phyloP scores from a whole-genome alignment of 2,329 filamentous ascomycete genomes.

The Aspergillus jensenii region DNA sequence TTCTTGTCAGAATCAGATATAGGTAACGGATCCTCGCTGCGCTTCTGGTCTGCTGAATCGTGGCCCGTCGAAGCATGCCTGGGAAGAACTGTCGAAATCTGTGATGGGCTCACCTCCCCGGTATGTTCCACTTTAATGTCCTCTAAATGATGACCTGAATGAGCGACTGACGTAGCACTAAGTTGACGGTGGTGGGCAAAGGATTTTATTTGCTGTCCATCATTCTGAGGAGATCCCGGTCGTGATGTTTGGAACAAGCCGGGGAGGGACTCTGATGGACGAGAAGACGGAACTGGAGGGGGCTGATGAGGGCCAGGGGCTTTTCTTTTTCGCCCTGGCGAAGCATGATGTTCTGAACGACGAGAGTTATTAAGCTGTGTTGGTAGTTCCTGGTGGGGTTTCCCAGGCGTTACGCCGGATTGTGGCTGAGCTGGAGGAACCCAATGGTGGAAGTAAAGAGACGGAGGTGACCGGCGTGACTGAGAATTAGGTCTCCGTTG shows the following conservation, averaged over 20 bases:
- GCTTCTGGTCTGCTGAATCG: conserved; percentile 2
- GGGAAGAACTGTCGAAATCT: background rate
- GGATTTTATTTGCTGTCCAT: background rate
- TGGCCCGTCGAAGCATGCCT: background rate
- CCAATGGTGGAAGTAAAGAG: conserved; percentile 92
- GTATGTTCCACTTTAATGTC: background rate
- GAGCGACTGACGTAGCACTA: conserved; percentile 10
- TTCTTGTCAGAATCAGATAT: background rate
- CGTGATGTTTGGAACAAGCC: conserved; percentile 4
- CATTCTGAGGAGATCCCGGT: conserved; percentile 34
- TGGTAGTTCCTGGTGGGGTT: conserved; percentile 56
- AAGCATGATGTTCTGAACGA: conserved; percentile 65
- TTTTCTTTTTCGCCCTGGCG: conserved; percentile 78
- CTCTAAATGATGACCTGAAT: conserved; percentile 1
- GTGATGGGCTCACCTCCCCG: background rate
- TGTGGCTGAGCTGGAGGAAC: conserved; percentile 73
- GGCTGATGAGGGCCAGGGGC: conserved; percentile 56
- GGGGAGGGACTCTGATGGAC: conserved; percentile 39
- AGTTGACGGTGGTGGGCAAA: conserved; percentile 8
- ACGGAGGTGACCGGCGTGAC: conserved; percentile 66
- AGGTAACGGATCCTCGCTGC: conserved; percentile 1
- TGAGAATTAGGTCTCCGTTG: conserved; percentile 57
- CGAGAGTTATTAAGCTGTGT: conserved; percentile 47
- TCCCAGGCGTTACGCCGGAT: conserved; percentile 73
- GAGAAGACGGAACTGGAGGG: conserved; percentile 52